Evolutionary conservation across 805 yeast species (phyloP).

Genomic region (Pichia kluyveri): DNA sequence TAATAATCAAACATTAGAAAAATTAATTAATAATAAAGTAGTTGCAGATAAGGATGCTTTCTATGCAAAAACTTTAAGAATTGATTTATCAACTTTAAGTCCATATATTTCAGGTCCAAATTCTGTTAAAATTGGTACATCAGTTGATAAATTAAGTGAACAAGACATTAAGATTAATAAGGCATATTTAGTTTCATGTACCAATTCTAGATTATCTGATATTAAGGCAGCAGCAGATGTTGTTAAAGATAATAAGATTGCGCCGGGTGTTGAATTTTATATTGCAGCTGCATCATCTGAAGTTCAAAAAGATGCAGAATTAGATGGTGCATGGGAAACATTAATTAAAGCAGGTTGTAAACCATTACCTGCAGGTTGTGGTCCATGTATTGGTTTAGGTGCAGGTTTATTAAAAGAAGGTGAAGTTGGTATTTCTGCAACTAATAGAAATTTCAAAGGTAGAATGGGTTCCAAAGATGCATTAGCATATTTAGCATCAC

Average conservation of each 20-base stretch:
- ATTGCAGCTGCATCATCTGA: slow-evolving; percentile 95
- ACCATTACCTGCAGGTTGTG: slow-evolving; percentile 97
- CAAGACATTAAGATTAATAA: slow-evolving; percentile 76
- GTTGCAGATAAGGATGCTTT: slow-evolving; percentile 67
- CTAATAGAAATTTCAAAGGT: slow-evolving; percentile 97
- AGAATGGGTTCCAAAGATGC: slow-evolving; percentile 99
- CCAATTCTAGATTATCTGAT: slow-evolving; percentile 89
- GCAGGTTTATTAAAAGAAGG: slow-evolving; percentile 90
- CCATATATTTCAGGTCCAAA: slow-evolving; percentile 96
- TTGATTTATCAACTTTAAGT: slow-evolving; percentile 72
- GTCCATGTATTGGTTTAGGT: slow-evolving; percentile 98
- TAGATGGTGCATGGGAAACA: slow-evolving; percentile 85
- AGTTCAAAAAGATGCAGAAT: slow-evolving; percentile 89
- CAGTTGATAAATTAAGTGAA: slow-evolving; percentile 64
- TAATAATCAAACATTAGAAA: slow-evolving; percentile 48
- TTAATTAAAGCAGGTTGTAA: slow-evolving; percentile 88
- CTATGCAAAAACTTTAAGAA: slow-evolving; percentile 79
- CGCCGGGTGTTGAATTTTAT: slow-evolving; percentile 87
- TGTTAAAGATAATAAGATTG: slow-evolving; percentile 72
- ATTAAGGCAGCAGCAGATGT: slow-evolving; percentile 91
- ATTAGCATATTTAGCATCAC: slow-evolving; percentile 89
- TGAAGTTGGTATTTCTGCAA: slow-evolving; percentile 96
- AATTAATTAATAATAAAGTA: slow-evolving; percentile 32
- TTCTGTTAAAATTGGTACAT: slow-evolving; percentile 83
- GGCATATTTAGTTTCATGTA: slow-evolving; percentile 96